These are phyloP conservation scores for Xylaria polymorpha DNA, from an alignment of 2,329 filamentous ascomycete species.

Conservation along the genomic window DNA sequence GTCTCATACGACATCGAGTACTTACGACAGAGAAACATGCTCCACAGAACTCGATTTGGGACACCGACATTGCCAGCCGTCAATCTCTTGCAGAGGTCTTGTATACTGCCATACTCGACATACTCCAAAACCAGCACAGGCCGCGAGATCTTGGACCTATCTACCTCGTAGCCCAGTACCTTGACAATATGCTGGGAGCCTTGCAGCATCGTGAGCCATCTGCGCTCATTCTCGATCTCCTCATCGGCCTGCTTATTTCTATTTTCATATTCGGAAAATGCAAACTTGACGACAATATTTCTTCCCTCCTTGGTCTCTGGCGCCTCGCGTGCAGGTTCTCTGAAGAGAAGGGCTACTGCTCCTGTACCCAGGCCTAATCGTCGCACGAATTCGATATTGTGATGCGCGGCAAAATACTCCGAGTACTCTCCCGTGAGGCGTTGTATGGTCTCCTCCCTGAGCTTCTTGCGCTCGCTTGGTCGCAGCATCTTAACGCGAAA, in stretches of 20 bases:
- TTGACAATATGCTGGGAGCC: conserved; percentile 12
- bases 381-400: conserved; percentile 3
- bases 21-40: conserved; percentile 16
- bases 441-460: conserved; percentile 9
- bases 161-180: not conserved
- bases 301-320: not conserved
- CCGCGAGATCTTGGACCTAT: conserved; percentile 9
- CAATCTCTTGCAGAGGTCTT: conserved; percentile 23
- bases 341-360: conserved; percentile 14
- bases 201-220: conserved; percentile 6
- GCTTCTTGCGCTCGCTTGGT: conserved; percentile 19
- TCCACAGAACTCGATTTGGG: conserved; percentile 12
- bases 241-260: conserved; percentile 17
- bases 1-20: not conserved
- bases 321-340: not conserved
- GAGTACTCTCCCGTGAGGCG: conserved; percentile 9
- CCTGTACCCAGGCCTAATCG: conserved; percentile 5
- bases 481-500: conserved; percentile 6
- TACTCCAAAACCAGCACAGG: conserved; percentile 13
- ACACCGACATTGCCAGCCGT: not conserved
- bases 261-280: conserved; percentile 13
- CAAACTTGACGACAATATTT: conserved; percentile 13
- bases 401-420: not conserved
- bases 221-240: conserved; percentile 7
- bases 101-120: conserved; percentile 21